phyloP scores from a whole-genome alignment of 2,329 filamentous ascomycete genomes.

The Thermothelomyces thermophilus region DNA sequence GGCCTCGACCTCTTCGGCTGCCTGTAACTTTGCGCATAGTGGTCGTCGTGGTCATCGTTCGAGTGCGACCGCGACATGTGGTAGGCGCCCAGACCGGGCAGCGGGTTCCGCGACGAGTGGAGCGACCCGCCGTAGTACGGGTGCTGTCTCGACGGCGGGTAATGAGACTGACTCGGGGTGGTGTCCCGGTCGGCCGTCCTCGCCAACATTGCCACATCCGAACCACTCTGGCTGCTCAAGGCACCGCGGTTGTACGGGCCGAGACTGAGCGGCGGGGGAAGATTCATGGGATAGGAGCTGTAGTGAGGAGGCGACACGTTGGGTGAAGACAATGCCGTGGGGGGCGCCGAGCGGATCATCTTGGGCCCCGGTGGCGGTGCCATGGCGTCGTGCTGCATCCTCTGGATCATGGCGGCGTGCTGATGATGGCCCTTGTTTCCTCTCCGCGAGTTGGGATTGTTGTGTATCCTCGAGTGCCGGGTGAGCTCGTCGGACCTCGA shows the following conservation, averaged over 20 bases:
- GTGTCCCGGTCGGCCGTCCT: constrained; percentile 56
- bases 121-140: constrained; percentile 46
- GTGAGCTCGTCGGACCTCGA: constrained; percentile 94
- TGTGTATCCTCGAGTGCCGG: constrained; percentile 95
- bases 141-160: constrained; percentile 44
- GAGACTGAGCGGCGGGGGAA: constrained; percentile 38
- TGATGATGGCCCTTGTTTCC: constrained; percentile 68
- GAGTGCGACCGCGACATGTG: constrained; percentile 90
- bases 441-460: constrained; percentile 92
- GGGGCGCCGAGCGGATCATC: constrained; percentile 81
- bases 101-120: constrained; percentile 51
- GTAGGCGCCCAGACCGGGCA: constrained; percentile 77
- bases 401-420: constrained; percentile 37
- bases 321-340: constrained; percentile 80
- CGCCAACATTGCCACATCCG: constrained; percentile 54
- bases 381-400: constrained; percentile 60
- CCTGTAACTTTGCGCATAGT: constrained; percentile 61
- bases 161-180: constrained; percentile 37
- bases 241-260: constrained; percentile 44
- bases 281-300: constrained; percentile 52
- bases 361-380: constrained; percentile 66
- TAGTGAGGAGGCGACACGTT: constrained; percentile 95
- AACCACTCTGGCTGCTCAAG: constrained; percentile 36
- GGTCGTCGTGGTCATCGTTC: constrained; percentile 73
- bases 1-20: constrained; percentile 84